phyloP scores from a whole-genome alignment of 768 basidiomycete genomes.

The Mycena olivaceomarginata region DNA sequence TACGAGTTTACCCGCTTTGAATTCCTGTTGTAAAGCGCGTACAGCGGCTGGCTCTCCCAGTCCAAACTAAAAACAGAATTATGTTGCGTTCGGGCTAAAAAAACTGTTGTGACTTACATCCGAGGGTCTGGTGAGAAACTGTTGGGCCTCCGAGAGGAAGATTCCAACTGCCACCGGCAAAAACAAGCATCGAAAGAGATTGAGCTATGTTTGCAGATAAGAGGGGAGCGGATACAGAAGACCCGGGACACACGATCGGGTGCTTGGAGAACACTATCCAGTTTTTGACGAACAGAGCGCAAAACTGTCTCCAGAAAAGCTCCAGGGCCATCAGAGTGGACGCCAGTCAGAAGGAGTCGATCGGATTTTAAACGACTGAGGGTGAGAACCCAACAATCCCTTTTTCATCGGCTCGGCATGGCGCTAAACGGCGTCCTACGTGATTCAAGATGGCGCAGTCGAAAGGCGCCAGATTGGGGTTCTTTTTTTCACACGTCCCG shows the following conservation, averaged over 20 bases:
- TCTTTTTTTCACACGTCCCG: no score
- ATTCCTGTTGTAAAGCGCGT: conserved; percentile 65
- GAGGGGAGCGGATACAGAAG: not conserved
- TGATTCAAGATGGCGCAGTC: no score
- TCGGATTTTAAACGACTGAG: no score
- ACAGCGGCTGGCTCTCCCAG: conserved; percentile 74
- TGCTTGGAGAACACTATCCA: conserved; percentile 84
- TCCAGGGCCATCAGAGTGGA: not conserved
- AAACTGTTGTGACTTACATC: conserved; percentile 75
- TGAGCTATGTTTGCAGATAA: conserved; percentile 61
- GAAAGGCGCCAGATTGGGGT: no score
- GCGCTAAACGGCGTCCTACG: no score
- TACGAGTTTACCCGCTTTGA: conserved; percentile 70
- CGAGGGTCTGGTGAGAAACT: conserved; percentile 74
- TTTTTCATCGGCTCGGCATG: no score
- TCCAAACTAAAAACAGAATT: conserved; percentile 53
- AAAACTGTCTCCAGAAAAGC: conserved; percentile 78
- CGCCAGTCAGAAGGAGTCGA: no score
- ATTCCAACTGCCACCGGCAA: conserved; percentile 80
- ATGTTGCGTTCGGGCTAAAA: no score
- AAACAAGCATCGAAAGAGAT: conserved; percentile 76
- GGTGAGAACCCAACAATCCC: no score
- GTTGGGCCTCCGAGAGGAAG: conserved; percentile 79
- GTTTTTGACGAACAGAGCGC: conserved; percentile 81
- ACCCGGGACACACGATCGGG: conserved; percentile 69